Percentiles rank a stretch among this genome's conserved stretches.
These are phyloP conservation scores for Typha latifolia DNA, from an alignment of 176 grass and related monocot species.

Conservation along the genomic window DNA sequence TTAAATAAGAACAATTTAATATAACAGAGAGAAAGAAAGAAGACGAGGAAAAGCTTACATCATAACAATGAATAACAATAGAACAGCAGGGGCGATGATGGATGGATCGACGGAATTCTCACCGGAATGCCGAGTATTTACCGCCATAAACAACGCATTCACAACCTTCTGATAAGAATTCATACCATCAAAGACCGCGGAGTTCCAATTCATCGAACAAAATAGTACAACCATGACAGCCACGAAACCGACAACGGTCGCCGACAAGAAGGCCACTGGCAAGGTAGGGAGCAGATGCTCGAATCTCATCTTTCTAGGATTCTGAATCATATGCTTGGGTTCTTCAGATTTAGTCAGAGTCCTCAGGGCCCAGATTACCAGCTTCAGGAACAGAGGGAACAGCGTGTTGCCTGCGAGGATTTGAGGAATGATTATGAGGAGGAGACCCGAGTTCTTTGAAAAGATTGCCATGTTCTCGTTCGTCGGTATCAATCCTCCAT, in stretches of 20 bases:
- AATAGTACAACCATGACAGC: conserved; percentile 9
- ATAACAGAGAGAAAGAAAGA: conserved; percentile 24
- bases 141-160: conserved; percentile 50
- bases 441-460: conserved; percentile 41
- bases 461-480: conserved; percentile 75
- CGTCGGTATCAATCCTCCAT: conserved; percentile 58
- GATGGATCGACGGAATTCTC: conserved; percentile 67
- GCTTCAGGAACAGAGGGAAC: conserved; percentile 49
- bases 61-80: conserved; percentile 50
- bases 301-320: conserved; percentile 15
- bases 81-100: conserved; percentile 44
- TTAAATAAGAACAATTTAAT: too few species aligned
- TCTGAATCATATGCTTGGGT: conserved; percentile 18
- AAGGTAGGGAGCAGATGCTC: conserved; percentile 15
- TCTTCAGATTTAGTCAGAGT: conserved; percentile 15
- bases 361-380: conserved; percentile 20
- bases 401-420: conserved; percentile 59
- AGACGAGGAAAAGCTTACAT: too few species aligned
- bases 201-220: conserved; percentile 49
- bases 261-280: conserved; percentile 18
- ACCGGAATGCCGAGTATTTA: conserved; percentile 54
- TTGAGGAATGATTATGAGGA: conserved; percentile 42
- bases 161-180: conserved; percentile 37
- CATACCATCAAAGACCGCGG: conserved; percentile 46
- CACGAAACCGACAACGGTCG: conserved; percentile 21